Evolutionary conservation across 768 basidiomycete species (phyloP), one percentile per base, ranked within the genome.

Genomic region (Cubamyces lactineus): DNA sequence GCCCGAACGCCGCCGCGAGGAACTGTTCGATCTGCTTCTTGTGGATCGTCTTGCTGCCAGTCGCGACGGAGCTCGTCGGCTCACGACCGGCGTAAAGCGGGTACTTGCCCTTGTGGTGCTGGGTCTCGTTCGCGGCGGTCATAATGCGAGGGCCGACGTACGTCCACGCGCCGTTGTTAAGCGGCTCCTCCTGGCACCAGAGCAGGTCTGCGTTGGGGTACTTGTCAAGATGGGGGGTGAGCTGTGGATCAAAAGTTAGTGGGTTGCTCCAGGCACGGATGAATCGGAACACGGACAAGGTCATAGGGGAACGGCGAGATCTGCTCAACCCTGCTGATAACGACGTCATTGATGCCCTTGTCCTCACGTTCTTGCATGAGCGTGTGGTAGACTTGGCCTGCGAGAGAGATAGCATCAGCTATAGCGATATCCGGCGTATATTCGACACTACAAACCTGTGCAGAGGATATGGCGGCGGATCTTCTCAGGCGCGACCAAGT

Each of bases 151-250:
- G 91, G 24, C 92, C 95, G 61, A 96, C 87, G 71, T 99, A 97
- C 47, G 90, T 92, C 97, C 97, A 99, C 2, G 93, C 88, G 67
- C 96, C 96, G 70, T 94, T 95, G 81, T 99, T 99, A 67, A 98
- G 77, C 16, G 97, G 96, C 75, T 98, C 94, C 77, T 96, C 95
- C 83, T 96, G 95, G 70, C 90, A 92, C 96, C 96, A 98, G 49
- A 94, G 80, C 43, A 96, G 74, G 66, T 91, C 90, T 40, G 96
- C 94, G 72, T 98, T 96, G 69, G 96, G 94, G 80, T 97, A 98
- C 76, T 87, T 86, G 80, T 99, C 97, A 34, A 99, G 83, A 74
- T 97, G 93, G 24, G 95, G 91, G 26, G 92, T 94, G 66, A 97
- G 73, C 92, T 94, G 62, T 12, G 28, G 65, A 55, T 48, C 53